A percentile compares a stretch with the other conserved stretches of the same genome.
Evolutionary conservation across 106 monocot species (phyloP).

Genomic region (Allium cepa): DNA sequence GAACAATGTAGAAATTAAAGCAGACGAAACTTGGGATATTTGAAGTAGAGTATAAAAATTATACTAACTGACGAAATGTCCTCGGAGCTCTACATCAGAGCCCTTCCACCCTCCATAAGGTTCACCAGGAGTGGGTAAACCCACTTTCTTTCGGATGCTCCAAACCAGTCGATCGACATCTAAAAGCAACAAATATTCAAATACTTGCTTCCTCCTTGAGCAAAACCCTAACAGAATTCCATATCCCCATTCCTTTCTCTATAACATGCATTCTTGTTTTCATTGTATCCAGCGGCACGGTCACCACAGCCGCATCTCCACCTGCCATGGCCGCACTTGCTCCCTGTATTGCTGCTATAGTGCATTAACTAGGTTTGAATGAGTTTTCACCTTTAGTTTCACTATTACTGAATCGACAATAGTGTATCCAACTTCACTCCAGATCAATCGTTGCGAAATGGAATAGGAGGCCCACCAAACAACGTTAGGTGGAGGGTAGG

Average conservation of each 20-base stretch:
- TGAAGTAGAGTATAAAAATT: too few species aligned
- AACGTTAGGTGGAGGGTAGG: slow-evolving; percentile 80
- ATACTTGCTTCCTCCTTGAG: slow-evolving; percentile 57
- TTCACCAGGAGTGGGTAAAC: too few species aligned
- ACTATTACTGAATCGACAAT: neutral
- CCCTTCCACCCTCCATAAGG: too few species aligned
- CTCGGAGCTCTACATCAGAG: too few species aligned
- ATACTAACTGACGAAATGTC: too few species aligned
- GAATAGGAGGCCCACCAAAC: slow-evolving; percentile 94
- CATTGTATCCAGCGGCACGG: slow-evolving; percentile 24
- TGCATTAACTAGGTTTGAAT: slow-evolving; percentile 11
- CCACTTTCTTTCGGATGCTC: too few species aligned
- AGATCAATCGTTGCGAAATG: slow-evolving; percentile 50
- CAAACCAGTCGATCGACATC: too few species aligned
- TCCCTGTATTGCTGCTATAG: slow-evolving; percentile 20
- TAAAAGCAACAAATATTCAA: too few species aligned
- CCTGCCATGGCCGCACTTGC: slow-evolving; percentile 22
- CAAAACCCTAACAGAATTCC: slow-evolving; percentile 36
- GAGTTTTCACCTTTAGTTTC: neutral
- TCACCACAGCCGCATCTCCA: slow-evolving; percentile 16
- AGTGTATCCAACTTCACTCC: slow-evolving; percentile 34
- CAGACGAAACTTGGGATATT: too few species aligned
- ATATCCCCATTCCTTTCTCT: slow-evolving; percentile 33
- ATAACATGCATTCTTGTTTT: slow-evolving; percentile 66
- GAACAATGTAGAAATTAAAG: too few species aligned